These are phyloP conservation scores for Apiotrichum porosum DNA, from an alignment of 1,284 basidiomycete species.

Conservation along the genomic window DNA sequence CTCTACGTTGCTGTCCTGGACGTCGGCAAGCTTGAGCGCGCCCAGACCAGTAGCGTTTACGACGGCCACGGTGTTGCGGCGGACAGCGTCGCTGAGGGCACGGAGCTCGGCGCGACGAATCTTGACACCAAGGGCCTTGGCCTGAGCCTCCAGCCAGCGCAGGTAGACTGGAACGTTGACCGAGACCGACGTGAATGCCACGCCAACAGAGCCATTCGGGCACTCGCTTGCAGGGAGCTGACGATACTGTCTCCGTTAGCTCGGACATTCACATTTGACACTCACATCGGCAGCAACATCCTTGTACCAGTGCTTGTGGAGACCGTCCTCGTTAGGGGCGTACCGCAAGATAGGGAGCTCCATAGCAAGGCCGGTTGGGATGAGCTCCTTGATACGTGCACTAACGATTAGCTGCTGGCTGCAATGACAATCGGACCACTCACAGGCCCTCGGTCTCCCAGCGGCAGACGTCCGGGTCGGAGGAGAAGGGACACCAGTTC, in stretches of 20 bases:
- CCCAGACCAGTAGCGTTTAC: conserved; percentile 16
- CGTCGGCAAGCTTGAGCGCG: conserved; percentile 11
- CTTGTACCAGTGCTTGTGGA: conserved; percentile 22
- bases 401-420: not conserved
- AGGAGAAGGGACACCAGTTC: conserved; percentile 14
- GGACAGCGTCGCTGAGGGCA: conserved; percentile 6
- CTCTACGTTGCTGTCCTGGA: conserved; percentile 13
- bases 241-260: conserved; percentile 10
- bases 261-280: no score
- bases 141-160: conserved; percentile 17
- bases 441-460: conserved; percentile 20
- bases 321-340: conserved; percentile 15
- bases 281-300: conserved; percentile 8
- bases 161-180: conserved; percentile 20
- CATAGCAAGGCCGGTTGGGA: conserved; percentile 20
- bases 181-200: conserved; percentile 17
- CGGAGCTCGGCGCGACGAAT: conserved; percentile 5
- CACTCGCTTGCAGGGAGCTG: conserved; percentile 10
- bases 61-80: conserved; percentile 1
- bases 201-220: conserved; percentile 15
- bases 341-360: conserved; percentile 17
- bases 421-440: not conserved
- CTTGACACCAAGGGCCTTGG: conserved; percentile 12
- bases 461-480: conserved; percentile 4
- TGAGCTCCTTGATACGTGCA: conserved; percentile 11